Conservation (phyloP, 1,139 yeast species). For the Maudiozyma humilis region DNA sequence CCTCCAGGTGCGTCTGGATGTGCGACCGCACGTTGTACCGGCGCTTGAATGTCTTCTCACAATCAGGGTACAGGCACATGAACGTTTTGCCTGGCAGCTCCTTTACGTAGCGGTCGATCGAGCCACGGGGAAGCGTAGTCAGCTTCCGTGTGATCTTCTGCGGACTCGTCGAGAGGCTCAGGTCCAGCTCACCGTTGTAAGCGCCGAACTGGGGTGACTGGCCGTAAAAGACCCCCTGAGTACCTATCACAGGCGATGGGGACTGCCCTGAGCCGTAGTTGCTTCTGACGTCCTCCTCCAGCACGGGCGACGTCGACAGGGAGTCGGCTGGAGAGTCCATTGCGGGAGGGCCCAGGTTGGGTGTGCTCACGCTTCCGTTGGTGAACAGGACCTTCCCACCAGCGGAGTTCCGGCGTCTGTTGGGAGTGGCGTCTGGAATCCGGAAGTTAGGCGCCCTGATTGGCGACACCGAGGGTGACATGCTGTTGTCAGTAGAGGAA, state of each 20-base stretch:
- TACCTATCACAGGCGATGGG: conserved; percentile 33
- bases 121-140: conserved; percentile 82
- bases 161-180: conserved; percentile 24
- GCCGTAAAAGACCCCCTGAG: conserved; percentile 28
- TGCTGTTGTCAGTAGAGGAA: background rate
- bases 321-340: background rate
- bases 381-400: background rate
- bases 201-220: conserved; percentile 15
- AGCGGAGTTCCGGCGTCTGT: conserved; percentile 1
- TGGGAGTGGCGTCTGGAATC: background rate
- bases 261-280: conserved; percentile 24
- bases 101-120: conserved; percentile 75
- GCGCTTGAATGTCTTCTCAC: conserved; percentile 80
- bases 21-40: conserved; percentile 94
- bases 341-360: background rate
- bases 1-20: conserved; percentile 92
- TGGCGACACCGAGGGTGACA: conserved; percentile 7
- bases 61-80: conserved; percentile 67
- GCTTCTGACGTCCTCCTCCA: conserved; percentile 10
- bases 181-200: background rate
- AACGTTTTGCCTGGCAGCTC: conserved; percentile 47
- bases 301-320: background rate
- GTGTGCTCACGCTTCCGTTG: background rate
- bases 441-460: conserved; percentile 7
- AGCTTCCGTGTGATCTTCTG: conserved; percentile 35